Evolutionary conservation across 2,329 filamentous ascomycete genomes (phyloP).

Genomic region (Cryphonectria radicalis): DNA sequence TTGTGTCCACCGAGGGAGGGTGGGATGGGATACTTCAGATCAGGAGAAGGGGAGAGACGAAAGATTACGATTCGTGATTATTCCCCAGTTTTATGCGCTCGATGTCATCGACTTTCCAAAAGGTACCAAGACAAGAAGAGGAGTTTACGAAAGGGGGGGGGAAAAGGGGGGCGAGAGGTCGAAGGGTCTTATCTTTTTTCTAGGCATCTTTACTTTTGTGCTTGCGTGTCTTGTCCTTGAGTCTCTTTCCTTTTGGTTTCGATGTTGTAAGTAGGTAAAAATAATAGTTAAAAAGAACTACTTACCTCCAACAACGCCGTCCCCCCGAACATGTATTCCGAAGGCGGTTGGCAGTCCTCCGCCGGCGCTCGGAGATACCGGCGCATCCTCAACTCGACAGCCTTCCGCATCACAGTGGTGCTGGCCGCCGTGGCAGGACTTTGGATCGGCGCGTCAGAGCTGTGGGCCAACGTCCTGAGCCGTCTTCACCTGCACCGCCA

Average conservation of each 20-base stretch:
- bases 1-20: background rate
- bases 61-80: background rate
- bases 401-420: slow-evolving; percentile 6
- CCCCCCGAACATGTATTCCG: background rate
- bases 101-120: background rate
- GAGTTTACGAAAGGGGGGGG: no score
- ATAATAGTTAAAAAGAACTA: no score
- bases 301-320: background rate
- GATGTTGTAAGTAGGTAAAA: background rate
- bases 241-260: background rate
- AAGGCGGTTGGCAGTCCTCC: background rate
- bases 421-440: slow-evolving; percentile 12
- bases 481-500: slow-evolving; percentile 26
- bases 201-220: background rate
- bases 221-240: background rate
- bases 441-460: slow-evolving; percentile 14
- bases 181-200: background rate
- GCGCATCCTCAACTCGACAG: slow-evolving; percentile 10
- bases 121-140: background rate
- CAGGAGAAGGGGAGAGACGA: background rate
- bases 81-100: background rate
- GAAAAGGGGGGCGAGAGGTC: background rate
- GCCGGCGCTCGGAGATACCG: background rate
- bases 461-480: slow-evolving; percentile 23
- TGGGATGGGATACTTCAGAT: background rate